Evolutionary conservation across 2,329 filamentous ascomycete genomes (phyloP), one percentile per base, ranked within the genome.

Genomic region (Sporothrix curviconia): DNA sequence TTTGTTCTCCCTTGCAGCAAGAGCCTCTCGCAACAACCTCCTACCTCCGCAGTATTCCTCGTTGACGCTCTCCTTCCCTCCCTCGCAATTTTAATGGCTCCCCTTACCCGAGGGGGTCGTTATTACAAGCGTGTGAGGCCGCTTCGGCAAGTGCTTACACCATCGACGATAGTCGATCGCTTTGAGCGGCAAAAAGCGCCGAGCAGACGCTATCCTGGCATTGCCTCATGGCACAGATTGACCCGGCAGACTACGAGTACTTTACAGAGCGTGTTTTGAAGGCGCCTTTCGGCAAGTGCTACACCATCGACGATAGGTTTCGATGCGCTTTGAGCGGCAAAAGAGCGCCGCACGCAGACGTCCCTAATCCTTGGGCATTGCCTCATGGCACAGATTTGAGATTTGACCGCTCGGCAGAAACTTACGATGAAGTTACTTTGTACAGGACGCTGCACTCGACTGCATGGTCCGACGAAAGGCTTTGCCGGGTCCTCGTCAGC

Each of bases 111-210:
- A 12, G 62, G 66, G 32, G 64, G n/a, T n/a, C n/a, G n/a, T n/a
- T n/a, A n/a, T n/a, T n/a, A n/a, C n/a, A n/a, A 65, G 40, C 66
- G 65, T 36, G 63, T 71, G 9, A 58, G 64, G 17, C 61, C 67
- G 30, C n/a, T 75, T 69, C 57, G 74, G 73, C 22, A 70, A 68
- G 44, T 68, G 72, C 42, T n/a, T 68, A 71, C 65, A 66, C 72
- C 17, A 65, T 75, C 7, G 73, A 76, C 55, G 73, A 76, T 49
- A n/a, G 63, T 76, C 49, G 69, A 75, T 55, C 71, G 72, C 3
- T 63, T 70, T n/a, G n/a, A 51, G 67, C 73, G 40, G 73, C 68
- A 7, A 63, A 65, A 14, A 72, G 76, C 55, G 57, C 65, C 3
- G 61, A 71, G n/a, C 72, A 76, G 61, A 60, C 63, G 46, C 71